Percentiles rank a stretch among this genome's conserved stretches.
Evolutionary conservation across 2,329 filamentous ascomycete species (phyloP).

Genomic region (Curvularia spicifera): DNA sequence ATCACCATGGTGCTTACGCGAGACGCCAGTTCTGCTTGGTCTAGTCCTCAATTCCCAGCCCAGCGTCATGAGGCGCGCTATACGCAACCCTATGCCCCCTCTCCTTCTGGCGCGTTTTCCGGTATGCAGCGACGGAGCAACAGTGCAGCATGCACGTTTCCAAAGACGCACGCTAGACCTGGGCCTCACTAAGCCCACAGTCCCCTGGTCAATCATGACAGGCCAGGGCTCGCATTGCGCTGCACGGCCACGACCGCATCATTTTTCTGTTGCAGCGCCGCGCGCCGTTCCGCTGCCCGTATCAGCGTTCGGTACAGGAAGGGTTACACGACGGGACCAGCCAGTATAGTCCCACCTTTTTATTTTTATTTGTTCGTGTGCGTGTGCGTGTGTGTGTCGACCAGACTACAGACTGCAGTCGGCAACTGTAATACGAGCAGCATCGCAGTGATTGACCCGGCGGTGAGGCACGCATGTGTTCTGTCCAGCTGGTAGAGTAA

Average conservation of each 20-base stretch:
- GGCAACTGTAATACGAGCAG: not conserved
- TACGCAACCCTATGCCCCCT: constrained; percentile 3
- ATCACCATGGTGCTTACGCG: constrained; percentile 29
- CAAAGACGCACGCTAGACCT: constrained; percentile 1
- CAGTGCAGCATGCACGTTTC: constrained; percentile 3
- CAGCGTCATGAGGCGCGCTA: constrained; percentile 16
- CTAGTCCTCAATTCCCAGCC: constrained; percentile 18
- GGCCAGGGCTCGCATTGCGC: constrained; percentile 18
- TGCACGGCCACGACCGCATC: constrained; percentile 26
- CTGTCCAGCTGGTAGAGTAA: not conserved
- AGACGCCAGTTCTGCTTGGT: constrained; percentile 22
- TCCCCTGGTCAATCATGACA: not conserved
- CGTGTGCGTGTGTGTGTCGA: not conserved
- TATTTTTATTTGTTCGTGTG: not conserved
- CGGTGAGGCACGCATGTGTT: not conserved
- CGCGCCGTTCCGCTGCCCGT: constrained; percentile 35
- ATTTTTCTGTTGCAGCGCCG: constrained; percentile 25
- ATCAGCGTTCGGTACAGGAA: constrained; percentile 13
- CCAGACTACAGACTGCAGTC: not conserved
- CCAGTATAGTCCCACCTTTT: not conserved
- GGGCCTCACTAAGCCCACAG: constrained; percentile 6
- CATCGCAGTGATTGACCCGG: not conserved
- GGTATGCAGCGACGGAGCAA: constrained; percentile 14
- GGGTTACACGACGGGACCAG: constrained; percentile 12
- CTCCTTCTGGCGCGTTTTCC: constrained; percentile 25